Conservation (phyloP, 306 rosid genomes). For the Prunus armeniaca region DNA sequence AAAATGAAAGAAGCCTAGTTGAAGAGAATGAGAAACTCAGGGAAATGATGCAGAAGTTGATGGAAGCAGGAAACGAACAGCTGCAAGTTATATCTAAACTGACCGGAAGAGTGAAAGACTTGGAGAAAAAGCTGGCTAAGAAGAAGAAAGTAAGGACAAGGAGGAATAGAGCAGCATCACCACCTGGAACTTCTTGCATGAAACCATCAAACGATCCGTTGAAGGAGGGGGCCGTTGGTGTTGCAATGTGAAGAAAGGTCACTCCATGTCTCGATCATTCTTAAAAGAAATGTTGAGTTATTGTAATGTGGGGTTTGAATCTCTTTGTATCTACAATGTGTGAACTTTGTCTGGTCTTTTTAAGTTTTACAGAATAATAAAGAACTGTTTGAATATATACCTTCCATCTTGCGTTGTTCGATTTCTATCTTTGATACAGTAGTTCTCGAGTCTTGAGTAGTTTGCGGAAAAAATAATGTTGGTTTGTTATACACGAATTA, state of each 20-base stretch:
- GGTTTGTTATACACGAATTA: no score
- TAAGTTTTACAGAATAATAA: not conserved
- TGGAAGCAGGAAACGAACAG: slow-evolving; percentile 66
- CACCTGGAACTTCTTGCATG: slow-evolving; percentile 14
- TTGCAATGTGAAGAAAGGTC: slow-evolving; percentile 11
- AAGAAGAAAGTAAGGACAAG: slow-evolving; percentile 38
- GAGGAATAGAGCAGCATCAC: not conserved
- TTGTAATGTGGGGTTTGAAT: not conserved
- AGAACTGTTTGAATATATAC: not conserved
- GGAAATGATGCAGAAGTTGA: slow-evolving; percentile 53
- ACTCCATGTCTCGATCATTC: not conserved
- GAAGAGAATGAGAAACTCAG: slow-evolving; percentile 61
- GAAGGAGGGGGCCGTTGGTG: not conserved
- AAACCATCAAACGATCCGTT: slow-evolving; percentile 10
- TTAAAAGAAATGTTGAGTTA: no score
- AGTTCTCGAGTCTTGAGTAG: no score
- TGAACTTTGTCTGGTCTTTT: not conserved
- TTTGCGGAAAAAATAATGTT: no score
- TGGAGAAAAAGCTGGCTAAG: slow-evolving; percentile 63
- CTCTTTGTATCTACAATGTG: not conserved
- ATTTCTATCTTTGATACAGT: no score
- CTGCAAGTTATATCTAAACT: slow-evolving; percentile 49
- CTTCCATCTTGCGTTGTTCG: not conserved
- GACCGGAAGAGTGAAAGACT: slow-evolving; percentile 55
- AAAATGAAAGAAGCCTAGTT: slow-evolving; percentile 19